Conservation (phyloP, 1,284 basidiomycete genomes). For the Grifola frondosa region DNA sequence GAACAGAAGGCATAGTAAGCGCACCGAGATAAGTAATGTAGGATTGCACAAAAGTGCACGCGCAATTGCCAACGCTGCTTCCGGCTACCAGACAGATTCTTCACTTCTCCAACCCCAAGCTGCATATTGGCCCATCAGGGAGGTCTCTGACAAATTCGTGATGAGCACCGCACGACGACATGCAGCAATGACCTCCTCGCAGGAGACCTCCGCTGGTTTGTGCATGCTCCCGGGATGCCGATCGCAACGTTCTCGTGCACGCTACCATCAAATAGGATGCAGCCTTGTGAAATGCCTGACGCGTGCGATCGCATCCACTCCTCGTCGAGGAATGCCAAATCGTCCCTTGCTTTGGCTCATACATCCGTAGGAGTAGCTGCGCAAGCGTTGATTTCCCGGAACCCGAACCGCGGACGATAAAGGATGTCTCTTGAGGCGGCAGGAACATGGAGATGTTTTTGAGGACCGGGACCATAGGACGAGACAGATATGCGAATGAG, state of each 20-base stretch:
- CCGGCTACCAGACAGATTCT: constrained; percentile 89
- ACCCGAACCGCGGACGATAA: constrained; percentile 88
- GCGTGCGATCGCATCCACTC: constrained; percentile 71
- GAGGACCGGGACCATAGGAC: constrained; percentile 61
- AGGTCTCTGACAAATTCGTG: constrained; percentile 84
- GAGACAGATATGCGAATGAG: constrained; percentile 84
- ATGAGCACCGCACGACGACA: constrained; percentile 82
- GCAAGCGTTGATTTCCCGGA: constrained; percentile 90
- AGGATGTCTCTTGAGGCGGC: constrained; percentile 83
- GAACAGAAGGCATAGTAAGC: constrained; percentile 26
- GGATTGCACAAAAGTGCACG: constrained; percentile 85
- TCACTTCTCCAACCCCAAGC: constrained; percentile 71
- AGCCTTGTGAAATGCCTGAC: constrained; percentile 75
- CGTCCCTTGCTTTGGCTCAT: constrained; percentile 56
- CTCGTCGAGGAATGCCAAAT: constrained; percentile 72
- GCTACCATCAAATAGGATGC: constrained; percentile 76
- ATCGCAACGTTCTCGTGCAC: constrained; percentile 89
- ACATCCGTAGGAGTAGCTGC: constrained; percentile 77
- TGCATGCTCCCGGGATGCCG: constrained; percentile 47
- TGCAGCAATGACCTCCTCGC: constrained; percentile 75
- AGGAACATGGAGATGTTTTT: constrained; percentile 69
- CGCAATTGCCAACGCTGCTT: constrained; percentile 89
- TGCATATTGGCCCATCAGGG: constrained; percentile 82
- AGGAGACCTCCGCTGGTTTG: constrained; percentile 46
- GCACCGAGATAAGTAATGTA: constrained; percentile 86